Evolutionary conservation across 2,329 filamentous ascomycete genomes (phyloP).

Genomic region (Calonectria henricotiae): DNA sequence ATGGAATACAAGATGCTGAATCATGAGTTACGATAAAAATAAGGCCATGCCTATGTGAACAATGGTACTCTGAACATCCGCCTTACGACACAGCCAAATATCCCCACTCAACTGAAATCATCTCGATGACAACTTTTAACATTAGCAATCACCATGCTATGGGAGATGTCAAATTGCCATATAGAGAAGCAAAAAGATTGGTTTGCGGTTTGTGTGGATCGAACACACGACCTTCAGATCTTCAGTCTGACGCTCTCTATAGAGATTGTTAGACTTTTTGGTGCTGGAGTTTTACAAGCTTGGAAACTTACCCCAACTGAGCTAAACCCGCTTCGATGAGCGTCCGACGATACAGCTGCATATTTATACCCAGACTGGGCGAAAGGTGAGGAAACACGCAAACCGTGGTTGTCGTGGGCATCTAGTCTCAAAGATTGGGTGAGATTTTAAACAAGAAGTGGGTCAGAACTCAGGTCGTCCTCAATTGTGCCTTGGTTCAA

Average conservation of each 20-base stretch:
- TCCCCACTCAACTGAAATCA: not conserved
- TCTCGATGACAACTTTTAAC: not conserved
- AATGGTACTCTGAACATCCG: not conserved
- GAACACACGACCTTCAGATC: slow-evolving; percentile 23
- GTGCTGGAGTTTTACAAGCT: slow-evolving; percentile 5
- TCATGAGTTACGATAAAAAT: too few relatives aligned
- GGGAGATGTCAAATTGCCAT: not conserved
- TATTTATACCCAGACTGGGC: not conserved
- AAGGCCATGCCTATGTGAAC: not conserved
- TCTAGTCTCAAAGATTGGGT: too few relatives aligned
- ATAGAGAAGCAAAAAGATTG: not conserved
- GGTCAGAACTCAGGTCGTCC: too few relatives aligned
- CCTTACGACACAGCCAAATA: too few relatives aligned
- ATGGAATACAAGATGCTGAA: too few relatives aligned
- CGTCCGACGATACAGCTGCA: not conserved
- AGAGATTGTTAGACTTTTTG: slow-evolving; percentile 3
- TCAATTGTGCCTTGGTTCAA: too few relatives aligned
- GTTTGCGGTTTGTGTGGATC: slow-evolving; percentile 23
- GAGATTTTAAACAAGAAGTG: too few relatives aligned
- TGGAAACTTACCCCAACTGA: slow-evolving; percentile 15
- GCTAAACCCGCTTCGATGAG: slow-evolving; percentile 21
- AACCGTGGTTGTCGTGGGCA: not conserved
- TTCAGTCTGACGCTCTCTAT: slow-evolving; percentile 19
- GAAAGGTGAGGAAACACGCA: not conserved
- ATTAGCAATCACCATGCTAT: not conserved